Percentiles rank a stretch among this genome's conserved stretches.
Conservation (phyloP, 208 protist species). For the Leishmania amazonensis region DNA sequence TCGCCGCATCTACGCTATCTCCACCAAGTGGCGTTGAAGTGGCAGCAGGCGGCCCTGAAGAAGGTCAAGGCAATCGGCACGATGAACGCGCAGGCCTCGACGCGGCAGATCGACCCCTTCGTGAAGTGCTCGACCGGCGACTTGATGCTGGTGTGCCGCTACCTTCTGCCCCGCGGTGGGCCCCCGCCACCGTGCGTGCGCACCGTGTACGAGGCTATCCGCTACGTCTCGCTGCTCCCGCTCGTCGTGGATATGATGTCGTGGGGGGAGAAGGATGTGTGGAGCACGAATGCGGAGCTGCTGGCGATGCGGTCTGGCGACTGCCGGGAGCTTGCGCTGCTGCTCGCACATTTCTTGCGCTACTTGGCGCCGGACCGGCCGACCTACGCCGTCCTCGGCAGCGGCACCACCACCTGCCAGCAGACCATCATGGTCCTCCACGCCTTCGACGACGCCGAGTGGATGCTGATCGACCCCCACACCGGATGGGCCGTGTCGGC, state of each 20-base stretch:
- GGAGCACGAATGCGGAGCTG: constrained; percentile 80
- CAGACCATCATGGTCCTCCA: constrained; percentile 75
- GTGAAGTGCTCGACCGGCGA: constrained; percentile 76
- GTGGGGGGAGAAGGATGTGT: constrained; percentile 66
- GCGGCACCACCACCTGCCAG: constrained; percentile 55
- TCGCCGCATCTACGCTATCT: constrained; percentile 60
- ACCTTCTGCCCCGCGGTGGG: constrained; percentile 64
- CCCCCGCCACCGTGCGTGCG: constrained; percentile 60
- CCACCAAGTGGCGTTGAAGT: constrained; percentile 65
- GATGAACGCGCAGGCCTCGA: constrained; percentile 59
- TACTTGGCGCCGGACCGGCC: constrained; percentile 53
- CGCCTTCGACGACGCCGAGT: constrained; percentile 47
- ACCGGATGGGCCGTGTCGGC: constrained; percentile 48
- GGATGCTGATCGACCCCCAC: constrained; percentile 75
- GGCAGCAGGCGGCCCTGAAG: constrained; percentile 39
- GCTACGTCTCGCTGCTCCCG: constrained; percentile 73
- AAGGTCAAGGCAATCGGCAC: constrained; percentile 49
- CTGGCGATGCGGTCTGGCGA: constrained; percentile 61
- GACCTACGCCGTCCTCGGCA: constrained; percentile 67
- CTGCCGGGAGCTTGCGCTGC: constrained; percentile 81
- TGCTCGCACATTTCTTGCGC: constrained; percentile 78
- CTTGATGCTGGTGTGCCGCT: constrained; percentile 70
- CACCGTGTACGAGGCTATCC: constrained; percentile 73
- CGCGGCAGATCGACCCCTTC: constrained; percentile 73
- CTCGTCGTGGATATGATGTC: constrained; percentile 67